phyloP scores from a whole-genome alignment of 495 filamentous ascomycete species.

The Lasiosphaeria hispida region DNA sequence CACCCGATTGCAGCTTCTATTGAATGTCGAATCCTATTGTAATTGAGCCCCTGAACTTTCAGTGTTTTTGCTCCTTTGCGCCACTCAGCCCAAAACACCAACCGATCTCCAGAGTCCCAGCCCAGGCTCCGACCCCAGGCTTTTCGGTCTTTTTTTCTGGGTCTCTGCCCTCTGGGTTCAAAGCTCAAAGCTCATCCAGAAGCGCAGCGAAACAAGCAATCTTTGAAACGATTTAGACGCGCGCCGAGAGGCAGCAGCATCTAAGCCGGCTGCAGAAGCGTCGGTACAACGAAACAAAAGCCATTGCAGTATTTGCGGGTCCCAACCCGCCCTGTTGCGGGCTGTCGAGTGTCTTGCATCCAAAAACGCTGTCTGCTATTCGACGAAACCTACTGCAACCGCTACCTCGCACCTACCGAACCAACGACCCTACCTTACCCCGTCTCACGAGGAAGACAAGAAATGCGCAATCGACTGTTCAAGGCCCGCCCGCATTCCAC shows the following conservation, averaged over 20 bases:
- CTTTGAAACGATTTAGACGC: background rate
- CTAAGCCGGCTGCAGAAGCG: background rate
- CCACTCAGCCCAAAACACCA: background rate
- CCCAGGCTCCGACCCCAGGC: no score
- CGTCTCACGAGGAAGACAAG: conserved; percentile 11
- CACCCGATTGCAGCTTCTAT: background rate
- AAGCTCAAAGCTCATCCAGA: background rate
- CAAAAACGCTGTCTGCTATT: background rate
- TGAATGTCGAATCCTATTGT: background rate
- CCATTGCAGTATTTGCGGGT: background rate
- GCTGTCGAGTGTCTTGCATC: background rate
- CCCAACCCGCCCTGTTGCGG: conserved; percentile 6
- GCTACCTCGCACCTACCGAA: no score
- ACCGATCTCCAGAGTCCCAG: background rate
- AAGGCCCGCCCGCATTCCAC: conserved; percentile 35
- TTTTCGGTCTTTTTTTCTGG: background rate
- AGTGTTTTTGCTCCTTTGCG: background rate
- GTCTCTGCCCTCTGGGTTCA: background rate
- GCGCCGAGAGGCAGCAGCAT: conserved; percentile 1
- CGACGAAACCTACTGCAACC: conserved; percentile 1
- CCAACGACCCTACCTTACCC: background rate
- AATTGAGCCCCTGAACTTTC: background rate
- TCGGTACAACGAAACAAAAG: background rate
- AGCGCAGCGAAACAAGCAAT: background rate
- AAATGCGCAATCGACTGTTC: conserved; percentile 42